Conservation (phyloP, 176 grass and related monocot genomes). For the Zizania latifolia region DNA sequence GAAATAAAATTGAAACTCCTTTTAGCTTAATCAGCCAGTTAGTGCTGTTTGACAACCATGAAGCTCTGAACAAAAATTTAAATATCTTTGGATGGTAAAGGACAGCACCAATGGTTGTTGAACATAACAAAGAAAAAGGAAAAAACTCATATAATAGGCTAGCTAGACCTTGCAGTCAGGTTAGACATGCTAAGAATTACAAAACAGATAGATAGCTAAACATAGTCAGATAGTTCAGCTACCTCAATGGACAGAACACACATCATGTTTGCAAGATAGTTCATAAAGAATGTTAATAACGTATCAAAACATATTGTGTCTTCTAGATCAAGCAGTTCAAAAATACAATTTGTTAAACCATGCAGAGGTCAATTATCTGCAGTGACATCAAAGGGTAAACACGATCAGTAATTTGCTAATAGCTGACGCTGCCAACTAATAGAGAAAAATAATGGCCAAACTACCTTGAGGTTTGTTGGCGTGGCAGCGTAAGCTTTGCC, state of each 20-base stretch:
- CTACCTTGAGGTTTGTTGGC: conserved; percentile 74
- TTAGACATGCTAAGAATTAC: not conserved
- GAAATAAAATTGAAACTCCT: not conserved
- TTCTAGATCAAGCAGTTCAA: not conserved
- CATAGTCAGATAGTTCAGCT: too few relatives aligned
- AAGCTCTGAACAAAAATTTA: too few relatives aligned
- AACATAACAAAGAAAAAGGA: not conserved
- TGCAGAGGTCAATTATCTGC: conserved; percentile 86
- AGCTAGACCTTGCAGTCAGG: not conserved
- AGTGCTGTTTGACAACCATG: conserved; percentile 3
- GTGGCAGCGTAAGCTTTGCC: conserved; percentile 69
- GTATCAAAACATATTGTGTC: not conserved
- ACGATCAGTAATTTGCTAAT: not conserved
- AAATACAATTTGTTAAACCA: conserved; percentile 32
- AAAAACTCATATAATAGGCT: too few relatives aligned
- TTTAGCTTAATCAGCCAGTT: not conserved
- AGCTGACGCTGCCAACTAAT: too few relatives aligned
- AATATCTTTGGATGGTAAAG: too few relatives aligned
- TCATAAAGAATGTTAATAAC: too few relatives aligned
- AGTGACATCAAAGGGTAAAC: too few relatives aligned
- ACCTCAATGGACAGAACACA: too few relatives aligned
- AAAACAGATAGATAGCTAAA: not conserved
- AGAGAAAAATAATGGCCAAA: not conserved
- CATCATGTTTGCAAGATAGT: too few relatives aligned
- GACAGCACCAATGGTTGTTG: not conserved